Percentiles rank a stretch among this genome's conserved stretches.
Evolutionary conservation across 2,329 filamentous ascomycete species (phyloP).

Genomic region (Cladobotryum protrusum): DNA sequence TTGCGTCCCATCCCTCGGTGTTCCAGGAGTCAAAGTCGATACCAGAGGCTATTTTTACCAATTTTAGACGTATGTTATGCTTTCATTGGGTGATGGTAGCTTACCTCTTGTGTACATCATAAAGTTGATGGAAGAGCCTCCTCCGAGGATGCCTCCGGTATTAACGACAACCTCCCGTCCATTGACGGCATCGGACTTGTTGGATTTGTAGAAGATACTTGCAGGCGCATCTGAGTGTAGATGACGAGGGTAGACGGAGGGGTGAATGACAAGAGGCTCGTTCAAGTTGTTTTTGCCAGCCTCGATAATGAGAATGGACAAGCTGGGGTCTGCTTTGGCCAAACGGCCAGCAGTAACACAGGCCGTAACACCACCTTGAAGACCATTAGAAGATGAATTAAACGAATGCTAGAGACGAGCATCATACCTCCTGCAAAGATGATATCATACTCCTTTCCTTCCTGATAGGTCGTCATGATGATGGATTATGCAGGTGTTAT

Average conservation of each 20-base stretch:
- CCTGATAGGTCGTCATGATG: slow-evolving; percentile 13
- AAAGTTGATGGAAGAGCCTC: slow-evolving; percentile 29
- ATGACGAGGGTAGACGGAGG: slow-evolving; percentile 17
- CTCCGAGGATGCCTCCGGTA: slow-evolving; percentile 23
- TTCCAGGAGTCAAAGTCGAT: slow-evolving; percentile 30
- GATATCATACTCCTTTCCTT: slow-evolving; percentile 16
- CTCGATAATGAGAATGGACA: slow-evolving; percentile 24
- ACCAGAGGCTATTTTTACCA: slow-evolving; percentile 18
- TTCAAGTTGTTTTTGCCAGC: slow-evolving; percentile 22
- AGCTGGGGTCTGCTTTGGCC: slow-evolving; percentile 18
- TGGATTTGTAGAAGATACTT: slow-evolving; percentile 18
- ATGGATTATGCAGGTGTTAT: too few relatives aligned
- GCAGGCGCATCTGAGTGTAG: slow-evolving; percentile 17
- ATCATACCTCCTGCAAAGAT: slow-evolving; percentile 17
- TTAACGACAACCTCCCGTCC: slow-evolving; percentile 19
- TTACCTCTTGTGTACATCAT: slow-evolving; percentile 26
- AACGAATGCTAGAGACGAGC: neutral
- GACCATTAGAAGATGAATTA: neutral
- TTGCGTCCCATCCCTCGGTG: slow-evolving; percentile 25
- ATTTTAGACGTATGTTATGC: neutral
- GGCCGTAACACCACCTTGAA: slow-evolving; percentile 19
- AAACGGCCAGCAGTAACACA: slow-evolving; percentile 23
- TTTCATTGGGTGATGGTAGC: neutral
- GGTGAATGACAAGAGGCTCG: slow-evolving; percentile 19
- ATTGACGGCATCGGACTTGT: slow-evolving; percentile 18